Base-by-base conservation (phyloP, 148 eudicot genomes). In the Cornus suecica region DNA sequence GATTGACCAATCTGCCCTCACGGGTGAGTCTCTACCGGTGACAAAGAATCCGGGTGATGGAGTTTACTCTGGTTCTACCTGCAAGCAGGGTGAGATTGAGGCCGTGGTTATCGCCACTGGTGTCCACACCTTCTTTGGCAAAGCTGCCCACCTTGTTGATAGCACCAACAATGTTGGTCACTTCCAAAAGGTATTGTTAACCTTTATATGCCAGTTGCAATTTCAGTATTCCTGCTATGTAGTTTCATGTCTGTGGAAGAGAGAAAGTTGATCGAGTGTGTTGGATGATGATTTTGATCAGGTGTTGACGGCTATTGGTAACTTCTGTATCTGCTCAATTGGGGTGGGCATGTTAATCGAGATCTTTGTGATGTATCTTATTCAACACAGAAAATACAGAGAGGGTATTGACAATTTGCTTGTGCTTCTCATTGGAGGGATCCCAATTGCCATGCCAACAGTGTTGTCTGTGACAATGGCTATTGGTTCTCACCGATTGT, bases 391-490 rank as follows among this genome's bases (percentile, higher is more conserved):
- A 65, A 69, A 70, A 13, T 92, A 92, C 75, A 80, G 97, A 66
- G 81, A 87, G 20, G 97, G 97, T 11, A 92, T 92, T 28, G 97
- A 92, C 79, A 92, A 92, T 75, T 79, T 92, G 34, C 77, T 92
- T 76, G 92, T 92, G 20, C 89, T 92, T 61, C 92, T 92, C 62
- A 92, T 92, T n/a, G 97, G 97, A 76, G 97, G 97, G 14, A 92
- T 92, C 63, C 97, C 97, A 18, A 92, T 92, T 61, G 97, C 94
- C 32, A 92, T 92, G 97, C 97, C 97, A 7, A 90, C 92, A 0
- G 94, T 90, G 9, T 81, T 92, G 84, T 92, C 94, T 0, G 94
- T 92, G 71, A 92, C 94, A 22, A 92, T 92, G 97, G 97, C 94
- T 30, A 92, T 90, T 70, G 94, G 97, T 2, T 88, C 97, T 63